phyloP scores from a whole-genome alignment of 805 yeast species.

The Ogataea pini region DNA sequence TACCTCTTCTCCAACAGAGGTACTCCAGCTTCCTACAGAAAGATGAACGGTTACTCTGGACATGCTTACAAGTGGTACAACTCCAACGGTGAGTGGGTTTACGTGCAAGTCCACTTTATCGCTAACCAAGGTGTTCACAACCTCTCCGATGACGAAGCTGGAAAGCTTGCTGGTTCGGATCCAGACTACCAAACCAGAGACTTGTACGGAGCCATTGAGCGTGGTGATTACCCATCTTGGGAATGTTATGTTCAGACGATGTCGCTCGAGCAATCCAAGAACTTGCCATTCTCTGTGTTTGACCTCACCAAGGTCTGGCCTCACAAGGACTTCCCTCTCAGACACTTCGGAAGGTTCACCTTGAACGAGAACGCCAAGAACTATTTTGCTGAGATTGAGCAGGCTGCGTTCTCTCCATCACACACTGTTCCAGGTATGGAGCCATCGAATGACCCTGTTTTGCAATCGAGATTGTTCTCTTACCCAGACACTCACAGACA shows the following conservation, averaged over 20 bases:
- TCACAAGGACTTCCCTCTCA: slow-evolving; percentile 79
- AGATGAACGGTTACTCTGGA: slow-evolving; percentile 84
- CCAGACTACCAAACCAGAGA: slow-evolving; percentile 85
- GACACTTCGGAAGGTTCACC: slow-evolving; percentile 78
- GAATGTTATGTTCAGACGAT: slow-evolving; percentile 81
- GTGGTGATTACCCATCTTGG: slow-evolving; percentile 82
- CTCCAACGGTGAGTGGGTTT: slow-evolving; percentile 71
- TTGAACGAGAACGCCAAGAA: slow-evolving; percentile 83
- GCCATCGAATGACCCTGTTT: slow-evolving; percentile 80
- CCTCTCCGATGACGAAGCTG: slow-evolving; percentile 67
- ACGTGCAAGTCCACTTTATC: slow-evolving; percentile 75
- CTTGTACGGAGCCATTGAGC: slow-evolving; percentile 73
- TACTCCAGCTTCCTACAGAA: slow-evolving; percentile 72
- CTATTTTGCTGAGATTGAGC: slow-evolving; percentile 86
- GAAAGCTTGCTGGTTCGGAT: slow-evolving; percentile 65
- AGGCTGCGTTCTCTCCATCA: slow-evolving; percentile 82
- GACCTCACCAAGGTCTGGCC: slow-evolving; percentile 95
- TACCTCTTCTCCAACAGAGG: slow-evolving; percentile 78
- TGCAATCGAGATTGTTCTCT: slow-evolving; percentile 78
- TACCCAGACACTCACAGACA: slow-evolving; percentile 87
- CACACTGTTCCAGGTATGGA: slow-evolving; percentile 84
- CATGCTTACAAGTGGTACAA: slow-evolving; percentile 83
- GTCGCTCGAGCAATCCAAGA: slow-evolving; percentile 79
- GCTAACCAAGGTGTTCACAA: slow-evolving; percentile 56
- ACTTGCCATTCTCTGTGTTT: slow-evolving; percentile 77